A percentile compares a stretch with the other conserved stretches of the same genome.
Conservation (phyloP, 2,329 filamentous ascomycete species). For the Diplodia scrobiculata region DNA sequence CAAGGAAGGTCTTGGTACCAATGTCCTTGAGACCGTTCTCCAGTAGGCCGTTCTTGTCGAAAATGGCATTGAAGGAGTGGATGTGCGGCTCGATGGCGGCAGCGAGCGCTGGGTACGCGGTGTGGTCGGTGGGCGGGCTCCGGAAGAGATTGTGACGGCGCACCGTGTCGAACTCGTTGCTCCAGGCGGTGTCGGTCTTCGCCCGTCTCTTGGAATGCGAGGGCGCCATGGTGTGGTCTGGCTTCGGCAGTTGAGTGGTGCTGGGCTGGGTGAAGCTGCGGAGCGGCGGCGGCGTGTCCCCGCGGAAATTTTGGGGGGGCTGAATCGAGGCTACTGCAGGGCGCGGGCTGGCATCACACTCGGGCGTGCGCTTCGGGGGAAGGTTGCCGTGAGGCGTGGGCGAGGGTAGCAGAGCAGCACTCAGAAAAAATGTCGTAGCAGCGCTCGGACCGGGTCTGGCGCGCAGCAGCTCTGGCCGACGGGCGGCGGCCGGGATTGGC, state of each 20-base stretch:
- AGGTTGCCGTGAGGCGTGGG: background rate
- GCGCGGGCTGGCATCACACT: slow-evolving; percentile 7
- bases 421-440: slow-evolving; percentile 22
- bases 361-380: background rate
- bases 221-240: slow-evolving; percentile 13
- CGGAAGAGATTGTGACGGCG: slow-evolving; percentile 86
- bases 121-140: slow-evolving; percentile 82
- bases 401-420: background rate
- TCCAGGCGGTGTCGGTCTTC: slow-evolving; percentile 65
- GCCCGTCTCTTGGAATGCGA: slow-evolving; percentile 32
- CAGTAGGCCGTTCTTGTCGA: slow-evolving; percentile 71
- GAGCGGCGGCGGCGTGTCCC: background rate
- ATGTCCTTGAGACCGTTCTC: slow-evolving; percentile 82
- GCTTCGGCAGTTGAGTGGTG: background rate
- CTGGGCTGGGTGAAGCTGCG: background rate
- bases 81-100: slow-evolving; percentile 88
- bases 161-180: slow-evolving; percentile 80
- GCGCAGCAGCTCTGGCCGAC: slow-evolving; percentile 18
- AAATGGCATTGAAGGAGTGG: slow-evolving; percentile 91
- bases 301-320: background rate
- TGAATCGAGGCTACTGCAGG: slow-evolving; percentile 6
- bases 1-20: slow-evolving; percentile 82
- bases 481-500: slow-evolving; percentile 9
- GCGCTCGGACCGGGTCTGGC: slow-evolving; percentile 16
- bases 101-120: slow-evolving; percentile 84